phyloP scores from a whole-genome alignment of 2,329 filamentous ascomycete species.

The Penicillium sp. region DNA sequence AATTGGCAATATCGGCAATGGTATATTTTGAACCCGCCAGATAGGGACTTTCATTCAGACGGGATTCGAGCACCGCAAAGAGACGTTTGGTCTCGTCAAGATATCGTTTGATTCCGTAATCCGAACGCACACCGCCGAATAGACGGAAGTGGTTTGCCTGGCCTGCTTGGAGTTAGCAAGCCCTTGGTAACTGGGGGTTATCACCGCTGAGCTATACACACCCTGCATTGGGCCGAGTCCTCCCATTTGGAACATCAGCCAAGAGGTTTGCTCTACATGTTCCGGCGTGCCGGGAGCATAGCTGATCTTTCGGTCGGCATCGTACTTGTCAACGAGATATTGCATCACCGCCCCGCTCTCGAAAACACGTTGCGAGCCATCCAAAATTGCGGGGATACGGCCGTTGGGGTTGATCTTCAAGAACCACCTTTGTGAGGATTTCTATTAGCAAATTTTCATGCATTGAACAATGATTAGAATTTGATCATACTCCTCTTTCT shows the following conservation, averaged over 20 bases:
- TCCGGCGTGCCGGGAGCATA: conserved; percentile 46
- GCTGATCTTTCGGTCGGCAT: conserved; percentile 44
- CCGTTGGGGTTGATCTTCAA: conserved; percentile 53
- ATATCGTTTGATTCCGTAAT: conserved; percentile 51
- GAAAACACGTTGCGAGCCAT: conserved; percentile 45
- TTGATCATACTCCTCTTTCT: conserved; percentile 41
- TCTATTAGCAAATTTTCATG: not conserved
- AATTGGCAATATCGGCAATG: conserved; percentile 52
- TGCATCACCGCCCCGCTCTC: conserved; percentile 50
- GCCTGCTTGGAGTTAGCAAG: conserved; percentile 25
- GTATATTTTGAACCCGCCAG: conserved; percentile 50
- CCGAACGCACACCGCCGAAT: conserved; percentile 46
- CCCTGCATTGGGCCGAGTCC: conserved; percentile 45
- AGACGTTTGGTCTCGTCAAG: conserved; percentile 52
- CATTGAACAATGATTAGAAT: too few relatives aligned
- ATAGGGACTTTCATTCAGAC: conserved; percentile 45
- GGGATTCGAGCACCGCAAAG: conserved; percentile 49
- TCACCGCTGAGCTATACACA: conserved; percentile 6
- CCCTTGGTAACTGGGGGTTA: not conserved
- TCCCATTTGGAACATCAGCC: conserved; percentile 51
- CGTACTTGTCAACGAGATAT: conserved; percentile 49
- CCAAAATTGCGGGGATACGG: conserved; percentile 50
- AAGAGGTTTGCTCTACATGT: conserved; percentile 48
- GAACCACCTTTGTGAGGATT: conserved; percentile 39
- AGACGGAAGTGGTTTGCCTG: conserved; percentile 53